These are phyloP conservation scores for Purpureocillium lavendulum DNA, from an alignment of 2,329 filamentous ascomycete species.

Conservation along the genomic window DNA sequence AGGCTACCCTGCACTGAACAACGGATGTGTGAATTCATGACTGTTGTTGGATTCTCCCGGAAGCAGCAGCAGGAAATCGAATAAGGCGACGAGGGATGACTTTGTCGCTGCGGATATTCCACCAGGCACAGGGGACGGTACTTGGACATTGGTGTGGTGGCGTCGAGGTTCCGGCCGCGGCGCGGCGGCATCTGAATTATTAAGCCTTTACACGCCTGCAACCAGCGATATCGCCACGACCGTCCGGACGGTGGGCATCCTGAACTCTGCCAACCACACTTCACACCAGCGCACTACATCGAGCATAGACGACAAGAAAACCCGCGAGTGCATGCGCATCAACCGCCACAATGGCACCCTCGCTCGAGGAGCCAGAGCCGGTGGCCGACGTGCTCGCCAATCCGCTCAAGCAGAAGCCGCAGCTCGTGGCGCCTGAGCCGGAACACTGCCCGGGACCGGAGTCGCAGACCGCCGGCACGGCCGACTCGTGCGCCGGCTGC, in stretches of 20 bases:
- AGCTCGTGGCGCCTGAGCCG: conserved; percentile 89
- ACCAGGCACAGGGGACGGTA: too few species aligned
- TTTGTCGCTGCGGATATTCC: too few species aligned
- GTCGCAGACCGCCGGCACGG: conserved; percentile 58
- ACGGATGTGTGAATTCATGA: neutral
- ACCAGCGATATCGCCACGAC: conserved; percentile 3
- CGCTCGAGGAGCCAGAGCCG: conserved; percentile 61
- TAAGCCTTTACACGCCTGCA: conserved; percentile 6
- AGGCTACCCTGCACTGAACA: neutral
- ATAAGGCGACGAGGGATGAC: too few species aligned
- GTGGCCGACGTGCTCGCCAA: conserved; percentile 65
- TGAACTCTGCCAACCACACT: too few species aligned
- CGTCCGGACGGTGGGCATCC: too few species aligned
- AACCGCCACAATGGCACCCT: conserved; percentile 62
- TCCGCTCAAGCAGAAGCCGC: conserved; percentile 68
- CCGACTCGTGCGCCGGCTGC: conserved; percentile 86
- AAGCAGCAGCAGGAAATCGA: too few species aligned
- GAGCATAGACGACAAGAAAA: too few species aligned
- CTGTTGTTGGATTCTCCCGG: too few species aligned
- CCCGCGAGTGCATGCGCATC: neutral
- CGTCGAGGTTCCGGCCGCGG: too few species aligned
- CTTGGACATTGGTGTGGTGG: too few species aligned
- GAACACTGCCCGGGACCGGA: conserved; percentile 94
- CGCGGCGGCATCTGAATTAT: conserved; percentile 8
- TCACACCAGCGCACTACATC: neutral